phyloP scores from a whole-genome alignment of 140 eudicot genomes.

The Anethum foeniculum region DNA sequence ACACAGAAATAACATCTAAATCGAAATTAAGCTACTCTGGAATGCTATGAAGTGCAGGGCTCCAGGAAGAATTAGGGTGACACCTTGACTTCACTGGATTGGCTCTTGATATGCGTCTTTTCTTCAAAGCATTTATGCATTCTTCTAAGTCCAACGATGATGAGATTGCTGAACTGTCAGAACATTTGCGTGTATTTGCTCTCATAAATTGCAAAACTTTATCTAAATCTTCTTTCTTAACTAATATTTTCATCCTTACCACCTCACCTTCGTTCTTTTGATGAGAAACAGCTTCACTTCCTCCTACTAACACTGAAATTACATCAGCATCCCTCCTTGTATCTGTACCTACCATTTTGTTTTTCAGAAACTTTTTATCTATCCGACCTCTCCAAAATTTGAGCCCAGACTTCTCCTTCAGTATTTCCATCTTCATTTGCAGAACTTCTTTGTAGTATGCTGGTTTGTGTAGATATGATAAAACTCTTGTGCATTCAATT shows the following conservation, averaged over 20 bases:
- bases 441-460: not conserved
- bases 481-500: not conserved
- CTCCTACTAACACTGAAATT: slow-evolving; percentile 9
- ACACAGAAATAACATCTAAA: not conserved
- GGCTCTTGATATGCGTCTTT: slow-evolving; percentile 18
- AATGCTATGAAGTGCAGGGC: slow-evolving; percentile 37
- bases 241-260: slow-evolving; percentile 29
- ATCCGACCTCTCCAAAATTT: slow-evolving; percentile 17
- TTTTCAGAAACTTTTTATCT: slow-evolving; percentile 10
- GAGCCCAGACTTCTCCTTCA: not conserved
- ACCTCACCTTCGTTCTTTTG: slow-evolving; percentile 14
- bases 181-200: not conserved
- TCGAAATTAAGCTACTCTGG: slow-evolving; percentile 21
- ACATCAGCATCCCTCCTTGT: slow-evolving; percentile 11
- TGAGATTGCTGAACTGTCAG: not conserved
- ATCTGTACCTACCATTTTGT: slow-evolving; percentile 15
- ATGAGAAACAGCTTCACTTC: slow-evolving; percentile 5
- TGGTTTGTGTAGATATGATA: not conserved
- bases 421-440: not conserved
- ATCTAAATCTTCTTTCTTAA: slow-evolving; percentile 31
- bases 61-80: slow-evolving; percentile 20
- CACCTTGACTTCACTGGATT: not conserved
- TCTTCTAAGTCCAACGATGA: slow-evolving; percentile 20
- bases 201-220: slow-evolving; percentile 19
- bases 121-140: slow-evolving; percentile 25